A percentile compares a stretch with the other conserved stretches of the same genome.
Evolutionary conservation across 2,329 filamentous ascomycete genomes (phyloP).

Genomic region (Penicillium hordei): DNA sequence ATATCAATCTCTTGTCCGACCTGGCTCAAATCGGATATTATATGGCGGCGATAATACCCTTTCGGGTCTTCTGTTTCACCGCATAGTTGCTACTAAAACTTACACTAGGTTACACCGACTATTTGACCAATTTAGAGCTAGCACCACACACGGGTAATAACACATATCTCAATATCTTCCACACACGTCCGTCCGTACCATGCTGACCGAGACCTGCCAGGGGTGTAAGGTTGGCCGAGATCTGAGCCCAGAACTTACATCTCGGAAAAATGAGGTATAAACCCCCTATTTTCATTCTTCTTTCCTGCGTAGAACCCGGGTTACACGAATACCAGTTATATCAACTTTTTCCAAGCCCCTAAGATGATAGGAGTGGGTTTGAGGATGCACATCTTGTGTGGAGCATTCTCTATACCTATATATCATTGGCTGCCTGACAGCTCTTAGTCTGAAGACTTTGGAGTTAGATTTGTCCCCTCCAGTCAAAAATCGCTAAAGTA

Average conservation of each 20-base stretch:
- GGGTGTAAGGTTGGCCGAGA: background rate
- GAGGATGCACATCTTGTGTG: background rate
- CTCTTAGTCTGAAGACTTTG: too few species aligned
- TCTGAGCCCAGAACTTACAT: too few species aligned
- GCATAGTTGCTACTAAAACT: background rate
- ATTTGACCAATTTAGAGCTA: background rate
- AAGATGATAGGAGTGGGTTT: background rate
- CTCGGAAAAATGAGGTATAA: background rate
- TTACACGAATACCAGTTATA: background rate
- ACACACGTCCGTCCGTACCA: background rate
- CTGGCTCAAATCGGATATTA: background rate
- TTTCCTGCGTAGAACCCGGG: background rate
- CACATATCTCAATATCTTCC: background rate
- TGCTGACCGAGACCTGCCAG: background rate
- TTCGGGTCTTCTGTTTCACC: background rate
- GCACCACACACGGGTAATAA: background rate
- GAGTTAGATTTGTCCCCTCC: background rate
- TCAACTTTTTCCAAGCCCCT: background rate
- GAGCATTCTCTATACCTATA: background rate
- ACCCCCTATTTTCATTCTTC: background rate
- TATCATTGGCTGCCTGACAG: background rate
- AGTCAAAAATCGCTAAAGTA: background rate
- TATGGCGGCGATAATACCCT: background rate
- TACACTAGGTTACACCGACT: conserved; percentile 1
- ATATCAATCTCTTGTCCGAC: background rate